phyloP scores from a whole-genome alignment of 2,329 filamentous ascomycete species.

The Fusarium nanum region DNA sequence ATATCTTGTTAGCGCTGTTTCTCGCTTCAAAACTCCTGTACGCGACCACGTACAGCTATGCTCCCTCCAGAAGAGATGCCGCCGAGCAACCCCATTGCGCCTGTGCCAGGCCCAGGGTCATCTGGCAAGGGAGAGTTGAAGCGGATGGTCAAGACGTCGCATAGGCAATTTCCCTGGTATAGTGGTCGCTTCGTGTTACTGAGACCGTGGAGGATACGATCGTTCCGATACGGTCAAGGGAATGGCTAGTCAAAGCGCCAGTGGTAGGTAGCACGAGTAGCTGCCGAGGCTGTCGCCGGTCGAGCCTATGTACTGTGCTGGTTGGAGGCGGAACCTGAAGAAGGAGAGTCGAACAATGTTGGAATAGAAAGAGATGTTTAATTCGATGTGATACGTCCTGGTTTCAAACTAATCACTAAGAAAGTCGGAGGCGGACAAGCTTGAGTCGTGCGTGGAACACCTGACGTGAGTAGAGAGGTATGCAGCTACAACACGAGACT shows the following conservation, averaged over 20 bases:
- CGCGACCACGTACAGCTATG: constrained; percentile 73
- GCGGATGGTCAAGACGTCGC: constrained; percentile 37
- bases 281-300: constrained; percentile 22
- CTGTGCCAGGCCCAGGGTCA: constrained; percentile 57
- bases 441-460: constrained; percentile 38
- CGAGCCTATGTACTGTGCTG: constrained; percentile 11
- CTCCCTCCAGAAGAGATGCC: constrained; percentile 82
- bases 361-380: constrained; percentile 1
- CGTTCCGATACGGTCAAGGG: constrained; percentile 25
- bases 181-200: constrained; percentile 14
- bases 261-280: constrained; percentile 19
- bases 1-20: constrained; percentile 36
- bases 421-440: constrained; percentile 35
- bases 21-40: background rate
- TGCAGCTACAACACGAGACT: constrained; percentile 42
- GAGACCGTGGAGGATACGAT: constrained; percentile 2
- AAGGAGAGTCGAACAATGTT: background rate
- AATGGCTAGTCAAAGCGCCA: constrained; percentile 25
- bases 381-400: constrained; percentile 31
- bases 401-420: constrained; percentile 36
- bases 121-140: constrained; percentile 54
- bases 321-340: constrained; percentile 36
- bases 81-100: constrained; percentile 77
- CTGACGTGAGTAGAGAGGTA: constrained; percentile 43
- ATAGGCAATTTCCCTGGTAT: constrained; percentile 37